Evolutionary conservation across 257 asterid genomes (phyloP).

Genomic region (Nicotiana knightiana): DNA sequence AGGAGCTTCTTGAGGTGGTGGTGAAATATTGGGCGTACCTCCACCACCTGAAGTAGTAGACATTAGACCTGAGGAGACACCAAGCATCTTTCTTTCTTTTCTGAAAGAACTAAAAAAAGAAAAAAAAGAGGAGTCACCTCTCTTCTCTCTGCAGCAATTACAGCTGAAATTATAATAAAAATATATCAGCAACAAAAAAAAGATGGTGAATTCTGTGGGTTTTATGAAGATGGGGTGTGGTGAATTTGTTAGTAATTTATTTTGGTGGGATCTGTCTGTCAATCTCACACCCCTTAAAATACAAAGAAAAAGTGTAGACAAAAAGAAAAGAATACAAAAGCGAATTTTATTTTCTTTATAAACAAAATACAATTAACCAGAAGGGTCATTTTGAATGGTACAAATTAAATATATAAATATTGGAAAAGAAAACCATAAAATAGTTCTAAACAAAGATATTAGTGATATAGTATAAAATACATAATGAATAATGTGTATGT

Average conservation of each 20-base stretch:
- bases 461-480: background rate
- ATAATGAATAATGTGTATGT: background rate
- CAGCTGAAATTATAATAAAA: background rate
- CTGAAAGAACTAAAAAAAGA: background rate
- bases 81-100: conserved; percentile 38
- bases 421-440: background rate
- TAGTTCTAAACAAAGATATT: background rate
- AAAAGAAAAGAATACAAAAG: background rate
- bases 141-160: background rate
- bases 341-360: background rate
- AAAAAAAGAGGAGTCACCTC: background rate
- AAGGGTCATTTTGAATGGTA: background rate
- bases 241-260: conserved; percentile 70
- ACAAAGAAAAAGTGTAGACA: conserved; percentile 4
- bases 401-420: background rate
- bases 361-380: background rate
- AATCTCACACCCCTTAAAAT: conserved; percentile 36
- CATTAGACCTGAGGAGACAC: conserved; percentile 36
- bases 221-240: conserved; percentile 72
- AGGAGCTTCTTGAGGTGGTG: conserved; percentile 25
- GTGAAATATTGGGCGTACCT: background rate
- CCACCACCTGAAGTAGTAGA: conserved; percentile 23
- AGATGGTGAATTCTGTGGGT: conserved; percentile 79
- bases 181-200: conserved; percentile 29
- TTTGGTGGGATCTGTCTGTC: conserved; percentile 98